Conservation (phyloP, 2,329 filamentous ascomycete species). For the Exophiala aquamarina region DNA sequence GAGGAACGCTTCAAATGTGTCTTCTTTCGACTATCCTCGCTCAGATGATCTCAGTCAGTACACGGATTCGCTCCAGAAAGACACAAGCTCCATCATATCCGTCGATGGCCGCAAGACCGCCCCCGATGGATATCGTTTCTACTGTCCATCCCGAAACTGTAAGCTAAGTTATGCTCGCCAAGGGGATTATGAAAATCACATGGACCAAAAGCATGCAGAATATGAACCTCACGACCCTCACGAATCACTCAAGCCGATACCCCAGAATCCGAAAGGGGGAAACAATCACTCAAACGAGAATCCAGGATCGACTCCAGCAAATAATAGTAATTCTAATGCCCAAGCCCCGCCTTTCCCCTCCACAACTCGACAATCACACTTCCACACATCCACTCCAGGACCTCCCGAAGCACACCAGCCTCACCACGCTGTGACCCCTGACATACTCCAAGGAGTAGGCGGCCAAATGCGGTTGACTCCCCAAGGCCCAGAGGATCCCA, state of each 20-base stretch:
- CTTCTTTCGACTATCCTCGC: not conserved
- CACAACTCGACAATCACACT: too few species aligned
- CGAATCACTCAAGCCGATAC: not conserved
- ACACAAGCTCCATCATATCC: not conserved
- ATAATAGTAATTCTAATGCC: too few species aligned
- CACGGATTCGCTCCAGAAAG: not conserved
- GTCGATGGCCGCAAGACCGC: constrained; percentile 12
- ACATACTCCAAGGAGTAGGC: too few species aligned
- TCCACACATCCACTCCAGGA: too few species aligned
- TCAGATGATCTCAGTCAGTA: not conserved
- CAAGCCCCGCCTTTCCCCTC: too few species aligned
- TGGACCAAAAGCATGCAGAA: constrained; percentile 11
- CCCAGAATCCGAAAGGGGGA: not conserved
- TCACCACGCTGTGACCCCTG: too few species aligned
- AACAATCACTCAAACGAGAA: too few species aligned
- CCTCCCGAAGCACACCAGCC: too few species aligned
- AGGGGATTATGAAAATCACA: constrained; percentile 19
- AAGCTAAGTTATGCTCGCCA: constrained; percentile 10
- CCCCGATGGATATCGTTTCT: constrained; percentile 11
- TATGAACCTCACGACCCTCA: constrained; percentile 8
- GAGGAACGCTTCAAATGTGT: too few species aligned
- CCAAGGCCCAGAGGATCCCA: too few species aligned
- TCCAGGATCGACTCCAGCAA: too few species aligned
- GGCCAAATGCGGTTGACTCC: too few species aligned
- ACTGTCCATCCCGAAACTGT: constrained; percentile 20